phyloP scores from a whole-genome alignment of 139 green algal species.

The Haematococcus sp. region DNA sequence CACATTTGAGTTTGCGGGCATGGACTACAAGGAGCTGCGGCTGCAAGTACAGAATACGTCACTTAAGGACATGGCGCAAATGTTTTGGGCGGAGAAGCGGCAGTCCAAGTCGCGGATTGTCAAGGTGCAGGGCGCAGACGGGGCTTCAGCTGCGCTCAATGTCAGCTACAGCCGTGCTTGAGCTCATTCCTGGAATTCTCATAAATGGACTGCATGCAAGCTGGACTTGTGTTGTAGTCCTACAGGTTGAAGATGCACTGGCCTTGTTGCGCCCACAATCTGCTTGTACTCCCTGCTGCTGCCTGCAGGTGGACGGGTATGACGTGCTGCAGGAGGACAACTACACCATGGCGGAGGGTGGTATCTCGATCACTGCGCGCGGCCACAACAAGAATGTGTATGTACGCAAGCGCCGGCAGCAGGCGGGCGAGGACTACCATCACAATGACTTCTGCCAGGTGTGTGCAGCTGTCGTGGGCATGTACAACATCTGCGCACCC shows the following conservation, averaged over 20 bases:
- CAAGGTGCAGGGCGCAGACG: not conserved
- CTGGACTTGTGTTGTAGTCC: too few relatives aligned
- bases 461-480: not conserved
- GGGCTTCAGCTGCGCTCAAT: not conserved
- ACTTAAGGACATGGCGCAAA: constrained; percentile 37
- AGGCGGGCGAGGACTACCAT: constrained; percentile 43
- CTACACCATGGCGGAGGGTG: constrained; percentile 47
- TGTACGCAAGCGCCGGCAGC: constrained; percentile 22
- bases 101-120: constrained; percentile 27
- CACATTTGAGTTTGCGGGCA: constrained; percentile 42
- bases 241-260: too few relatives aligned
- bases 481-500: not conserved
- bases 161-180: too few relatives aligned
- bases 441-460: constrained; percentile 48
- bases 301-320: constrained; percentile 21
- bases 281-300: too few relatives aligned
- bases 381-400: not conserved
- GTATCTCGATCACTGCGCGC: not conserved
- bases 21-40: constrained; percentile 37
- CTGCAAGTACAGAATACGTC: constrained; percentile 6
- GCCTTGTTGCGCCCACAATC: too few relatives aligned
- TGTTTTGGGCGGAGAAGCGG: constrained; percentile 42
- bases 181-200: too few relatives aligned
- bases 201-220: too few relatives aligned
- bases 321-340: constrained; percentile 57